A percentile compares a stretch with the other conserved stretches of the same genome.
phyloP scores from a whole-genome alignment of 1,284 basidiomycete species.

The Tylopilus sp. region DNA sequence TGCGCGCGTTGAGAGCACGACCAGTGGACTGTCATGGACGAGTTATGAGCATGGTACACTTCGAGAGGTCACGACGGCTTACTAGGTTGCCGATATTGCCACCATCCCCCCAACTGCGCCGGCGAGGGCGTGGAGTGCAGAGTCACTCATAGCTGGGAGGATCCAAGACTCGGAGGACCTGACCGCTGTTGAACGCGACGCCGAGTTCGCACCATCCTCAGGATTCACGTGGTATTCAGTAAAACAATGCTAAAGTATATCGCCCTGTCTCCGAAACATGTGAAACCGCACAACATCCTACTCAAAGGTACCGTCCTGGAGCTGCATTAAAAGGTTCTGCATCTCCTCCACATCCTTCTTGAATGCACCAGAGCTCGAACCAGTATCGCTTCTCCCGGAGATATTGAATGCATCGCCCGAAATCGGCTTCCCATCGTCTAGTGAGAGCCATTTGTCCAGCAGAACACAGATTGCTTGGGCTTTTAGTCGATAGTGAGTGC shows the following conservation, averaged over 20 bases:
- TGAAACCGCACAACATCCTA: conserved; percentile 1
- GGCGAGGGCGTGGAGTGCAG: conserved; percentile 84
- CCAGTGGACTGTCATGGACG: conserved; percentile 65
- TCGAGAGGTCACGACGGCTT: conserved; percentile 31
- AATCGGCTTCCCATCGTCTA: conserved; percentile 65
- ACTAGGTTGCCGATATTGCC: conserved; percentile 86
- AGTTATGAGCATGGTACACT: conserved; percentile 12
- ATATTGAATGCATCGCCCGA: conserved; percentile 50
- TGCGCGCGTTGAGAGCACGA: conserved; percentile 90
- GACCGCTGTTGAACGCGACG: neutral
- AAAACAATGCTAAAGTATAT: neutral
- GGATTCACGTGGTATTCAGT: conserved; percentile 10
- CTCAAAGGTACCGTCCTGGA: conserved; percentile 35
- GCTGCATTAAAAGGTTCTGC: conserved; percentile 50
- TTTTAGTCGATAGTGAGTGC: conserved; percentile 88
- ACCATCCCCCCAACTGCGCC: conserved; percentile 90
- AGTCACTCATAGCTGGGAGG: conserved; percentile 61
- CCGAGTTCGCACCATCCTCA: neutral
- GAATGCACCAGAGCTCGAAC: conserved; percentile 53
- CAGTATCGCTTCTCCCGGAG: conserved; percentile 34
- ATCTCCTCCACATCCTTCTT: conserved; percentile 66
- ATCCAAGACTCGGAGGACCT: neutral
- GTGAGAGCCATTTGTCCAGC: conserved; percentile 72
- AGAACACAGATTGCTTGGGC: conserved; percentile 64
- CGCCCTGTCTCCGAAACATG: neutral